Evolutionary conservation across 1,284 basidiomycete species (phyloP).

Genomic region (Sphaerobolus stellatus): DNA sequence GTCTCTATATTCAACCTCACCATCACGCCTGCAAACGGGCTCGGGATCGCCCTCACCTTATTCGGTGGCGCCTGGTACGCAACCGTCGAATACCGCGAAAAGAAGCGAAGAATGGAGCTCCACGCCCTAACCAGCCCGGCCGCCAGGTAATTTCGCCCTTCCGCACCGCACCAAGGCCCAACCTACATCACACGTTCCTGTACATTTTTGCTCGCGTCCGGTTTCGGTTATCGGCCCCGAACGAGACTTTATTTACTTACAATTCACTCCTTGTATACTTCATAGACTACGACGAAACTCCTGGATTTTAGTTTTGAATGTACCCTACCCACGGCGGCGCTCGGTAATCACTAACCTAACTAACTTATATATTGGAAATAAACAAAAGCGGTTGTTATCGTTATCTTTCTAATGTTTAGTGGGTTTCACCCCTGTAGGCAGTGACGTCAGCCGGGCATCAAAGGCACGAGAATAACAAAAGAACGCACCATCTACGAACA

Average conservation of each 20-base stretch:
- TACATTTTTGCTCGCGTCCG: no score
- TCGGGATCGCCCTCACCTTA: slow-evolving; percentile 82
- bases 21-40: slow-evolving; percentile 73
- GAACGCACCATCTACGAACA: slow-evolving; percentile 87
- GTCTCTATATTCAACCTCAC: slow-evolving; percentile 80
- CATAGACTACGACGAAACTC: no score
- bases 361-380: no score
- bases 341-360: no score
- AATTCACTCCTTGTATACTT: no score
- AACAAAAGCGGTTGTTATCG: no score
- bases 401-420: slow-evolving; percentile 49
- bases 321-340: no score
- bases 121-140: background rate
- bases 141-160: background rate
- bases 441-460: background rate
- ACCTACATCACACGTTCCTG: no score
- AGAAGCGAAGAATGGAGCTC: slow-evolving; percentile 22
- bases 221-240: no score
- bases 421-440: slow-evolving; percentile 42
- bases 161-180: no score
- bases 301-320: no score
- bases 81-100: slow-evolving; percentile 68
- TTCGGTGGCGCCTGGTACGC: slow-evolving; percentile 84
- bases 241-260: no score
- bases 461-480: background rate